Percentiles rank a stretch among this genome's conserved stretches.
Evolutionary conservation across 1,284 basidiomycete species (phyloP).

Genomic region (Trichosporon faecale): DNA sequence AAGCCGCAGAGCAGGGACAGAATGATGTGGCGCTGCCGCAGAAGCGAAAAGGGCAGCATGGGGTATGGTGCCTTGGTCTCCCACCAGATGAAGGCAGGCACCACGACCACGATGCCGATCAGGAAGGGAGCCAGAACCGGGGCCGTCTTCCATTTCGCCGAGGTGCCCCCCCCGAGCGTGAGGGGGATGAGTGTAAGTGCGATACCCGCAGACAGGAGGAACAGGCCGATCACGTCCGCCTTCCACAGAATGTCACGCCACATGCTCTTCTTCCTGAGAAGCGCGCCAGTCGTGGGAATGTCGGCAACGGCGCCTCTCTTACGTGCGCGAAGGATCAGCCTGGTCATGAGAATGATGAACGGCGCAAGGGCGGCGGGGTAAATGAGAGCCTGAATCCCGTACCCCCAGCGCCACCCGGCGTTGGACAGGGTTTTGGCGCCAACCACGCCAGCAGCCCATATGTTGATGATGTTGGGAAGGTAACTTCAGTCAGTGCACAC

Average conservation of each 20-base stretch:
- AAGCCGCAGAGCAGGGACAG: conserved; percentile 45
- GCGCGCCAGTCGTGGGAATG: conserved; percentile 34
- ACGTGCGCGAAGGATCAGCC: conserved; percentile 43
- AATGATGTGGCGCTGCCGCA: conserved; percentile 49
- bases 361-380: conserved; percentile 26
- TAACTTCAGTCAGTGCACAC: conserved; percentile 61
- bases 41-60: conserved; percentile 47
- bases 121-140: conserved; percentile 49
- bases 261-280: conserved; percentile 1
- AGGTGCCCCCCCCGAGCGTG: conserved; percentile 45
- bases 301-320: conserved; percentile 33
- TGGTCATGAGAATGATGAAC: conserved; percentile 42
- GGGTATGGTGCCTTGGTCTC: conserved; percentile 49
- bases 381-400: conserved; percentile 35
- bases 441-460: conserved; percentile 37
- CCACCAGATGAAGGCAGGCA: conserved; percentile 50
- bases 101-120: conserved; percentile 40
- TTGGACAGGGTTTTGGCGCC: conserved; percentile 42
- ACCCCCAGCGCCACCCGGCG: conserved; percentile 60
- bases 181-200: conserved; percentile 46
- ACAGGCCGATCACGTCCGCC: conserved; percentile 50
- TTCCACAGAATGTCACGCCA: conserved; percentile 48
- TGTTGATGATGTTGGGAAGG: conserved; percentile 56
- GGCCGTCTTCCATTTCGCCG: conserved; percentile 36
- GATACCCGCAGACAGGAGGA: conserved; percentile 32